Evolutionary conservation across 768 basidiomycete genomes (phyloP), one percentile per base, ranked within the genome.

Genomic region (Mycena polygramma): DNA sequence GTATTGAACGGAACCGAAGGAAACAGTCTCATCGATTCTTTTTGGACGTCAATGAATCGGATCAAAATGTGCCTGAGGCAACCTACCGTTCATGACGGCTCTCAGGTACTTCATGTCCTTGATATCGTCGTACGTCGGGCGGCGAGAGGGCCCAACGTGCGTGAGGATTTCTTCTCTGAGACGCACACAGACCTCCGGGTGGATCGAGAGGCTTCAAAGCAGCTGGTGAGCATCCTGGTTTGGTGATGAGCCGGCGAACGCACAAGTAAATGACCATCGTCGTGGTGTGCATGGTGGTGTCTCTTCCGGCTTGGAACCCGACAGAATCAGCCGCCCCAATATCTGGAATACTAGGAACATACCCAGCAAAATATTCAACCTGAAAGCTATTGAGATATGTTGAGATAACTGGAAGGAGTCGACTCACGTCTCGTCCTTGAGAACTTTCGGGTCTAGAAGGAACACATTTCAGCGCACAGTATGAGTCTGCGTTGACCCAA

Each of bases 21-120:
- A 74, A 87, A 89, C n/a, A 90, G 74, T 22, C 89, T 80, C 55
- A 90, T 77, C 0, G 85, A 86, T 75, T 90, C 88, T 87, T 24
- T 14, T n/a, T 15, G 36, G 13, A 57, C 41, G 11, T 55, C 41
- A 63, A 6, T 30, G 57, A 22, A 39, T 36, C 39, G 39, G 54
- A 5, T 7, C 26, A 6, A 15, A 53, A 30, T 24, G 36, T 19
- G 41, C 11, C 19, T 7, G 4, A n/a, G 63, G 49, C 41, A 48
- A 26, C 82, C 17, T 24, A 87, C 87, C 88, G 74, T 91, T 90
- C 53, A 90, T 84, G 52, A 90, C 86, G 13, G 89, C 89, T 20
- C 88, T 77, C 66, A 90, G 77, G 71, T 86, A 91, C 70, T 88
- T 89, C 88, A 90, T 87, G 20, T 85, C 83, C 45, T 86, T 82